Base-by-base conservation (phyloP, 2,329 filamentous ascomycete genomes). In the Rosellinia necatrix region DNA sequence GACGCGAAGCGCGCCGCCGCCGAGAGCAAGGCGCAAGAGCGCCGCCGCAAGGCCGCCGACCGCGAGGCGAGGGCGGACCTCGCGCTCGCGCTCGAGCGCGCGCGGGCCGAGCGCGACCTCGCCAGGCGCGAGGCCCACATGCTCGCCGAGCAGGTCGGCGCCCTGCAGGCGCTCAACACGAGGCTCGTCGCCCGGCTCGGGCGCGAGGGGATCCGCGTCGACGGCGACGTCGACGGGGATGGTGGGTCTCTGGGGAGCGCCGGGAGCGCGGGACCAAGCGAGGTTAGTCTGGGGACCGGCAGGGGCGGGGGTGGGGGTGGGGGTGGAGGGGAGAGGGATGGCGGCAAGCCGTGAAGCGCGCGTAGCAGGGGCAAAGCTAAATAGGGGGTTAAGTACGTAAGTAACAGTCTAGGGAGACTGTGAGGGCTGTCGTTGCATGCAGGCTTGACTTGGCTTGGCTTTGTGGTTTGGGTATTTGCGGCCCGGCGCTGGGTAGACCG, bases 1-100 rank as follows among this genome's bases (percentile, higher is more conserved):
- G 83, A 90, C 60, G 80, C 84, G 61, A 85, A 84, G 73, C 82
- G 83, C 43, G 76, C 78, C 55, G 81, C 79, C 54, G 88, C 91
- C 66, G 77, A 84, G 57, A 77, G 76, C 63, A 88, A 87, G 70
- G 80, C 80, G 1, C 79, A 81, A 54, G 78, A 80, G 42, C 72
- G 77, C 22, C 74, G 72, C 41, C 73, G 73, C 22, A 86, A 85
- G 70, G 72, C 74, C 17, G 66, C 68, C 0, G 83, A 86, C 69
- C 76, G 78, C 32, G 81, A 85, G 63, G 81, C 83, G 58, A 79
- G 74, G 67, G 68, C 71, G 12, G 78, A 76, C 52, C 49, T 84
- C 37, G 67, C 74, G 22, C 70, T 79, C 42, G 81, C 85, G 71
- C 71, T 85, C n/a, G 81, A 85, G 48, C 75, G 76, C 57, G 68